phyloP scores from a whole-genome alignment of 331 rosid species.

The Quercus lobata region DNA sequence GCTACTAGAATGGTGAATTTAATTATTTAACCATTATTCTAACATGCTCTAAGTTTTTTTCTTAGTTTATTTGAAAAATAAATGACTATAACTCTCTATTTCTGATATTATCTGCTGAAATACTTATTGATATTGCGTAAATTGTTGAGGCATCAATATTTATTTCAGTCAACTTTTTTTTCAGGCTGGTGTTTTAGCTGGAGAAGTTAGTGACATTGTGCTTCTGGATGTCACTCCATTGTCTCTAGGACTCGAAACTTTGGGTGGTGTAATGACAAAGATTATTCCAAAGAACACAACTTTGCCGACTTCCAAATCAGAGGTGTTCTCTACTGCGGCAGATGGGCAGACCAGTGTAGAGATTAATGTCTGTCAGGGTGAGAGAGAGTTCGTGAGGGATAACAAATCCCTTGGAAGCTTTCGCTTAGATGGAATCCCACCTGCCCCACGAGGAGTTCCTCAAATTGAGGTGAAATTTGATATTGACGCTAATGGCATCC shows the following conservation, averaged over 20 bases:
- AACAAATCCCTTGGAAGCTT: slow-evolving; percentile 66
- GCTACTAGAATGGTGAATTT: no score
- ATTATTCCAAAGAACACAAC: slow-evolving; percentile 64
- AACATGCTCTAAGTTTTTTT: neutral
- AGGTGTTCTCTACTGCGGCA: slow-evolving; percentile 64
- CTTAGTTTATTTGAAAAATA: neutral
- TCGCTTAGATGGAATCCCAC: slow-evolving; percentile 62
- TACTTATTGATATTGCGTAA: neutral
- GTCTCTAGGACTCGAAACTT: slow-evolving; percentile 58
- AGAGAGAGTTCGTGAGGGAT: slow-evolving; percentile 62
- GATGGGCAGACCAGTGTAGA: slow-evolving; percentile 74
- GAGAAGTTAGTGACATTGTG: slow-evolving; percentile 63
- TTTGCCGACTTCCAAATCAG: slow-evolving; percentile 57
- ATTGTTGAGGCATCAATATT: neutral
- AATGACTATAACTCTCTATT: neutral
- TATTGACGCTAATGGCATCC: slow-evolving; percentile 63
- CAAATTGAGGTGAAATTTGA: slow-evolving; percentile 69
- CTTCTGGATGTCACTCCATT: slow-evolving; percentile 61
- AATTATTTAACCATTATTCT: no score
- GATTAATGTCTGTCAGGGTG: slow-evolving; percentile 57
- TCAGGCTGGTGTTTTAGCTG: slow-evolving; percentile 59
- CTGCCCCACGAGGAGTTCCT: slow-evolving; percentile 65
- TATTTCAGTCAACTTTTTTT: neutral
- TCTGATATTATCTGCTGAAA: neutral
- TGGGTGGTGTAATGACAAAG: slow-evolving; percentile 68